These are phyloP conservation scores for Trichosporon asahii DNA, from an alignment of 1,284 basidiomycete genomes.

Conservation along the genomic window DNA sequence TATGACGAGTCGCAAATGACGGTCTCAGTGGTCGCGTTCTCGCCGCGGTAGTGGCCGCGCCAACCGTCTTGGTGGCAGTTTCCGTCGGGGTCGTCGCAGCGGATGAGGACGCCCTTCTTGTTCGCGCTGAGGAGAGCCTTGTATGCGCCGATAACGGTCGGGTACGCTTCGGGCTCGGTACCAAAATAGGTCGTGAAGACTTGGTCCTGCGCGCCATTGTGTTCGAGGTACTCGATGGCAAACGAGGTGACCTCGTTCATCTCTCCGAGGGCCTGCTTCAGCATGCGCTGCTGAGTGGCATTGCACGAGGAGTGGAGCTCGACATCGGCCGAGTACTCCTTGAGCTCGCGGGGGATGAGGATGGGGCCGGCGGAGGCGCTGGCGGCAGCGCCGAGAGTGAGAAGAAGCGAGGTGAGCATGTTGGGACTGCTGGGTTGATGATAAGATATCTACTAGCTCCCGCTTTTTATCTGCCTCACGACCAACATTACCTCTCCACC, in stretches of 20 bases:
- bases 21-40: constrained; percentile 53
- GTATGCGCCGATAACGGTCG: constrained; percentile 44
- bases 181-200: constrained; percentile 52
- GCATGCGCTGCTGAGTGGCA: constrained; percentile 46
- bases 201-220: constrained; percentile 44
- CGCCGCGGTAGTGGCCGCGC: constrained; percentile 53
- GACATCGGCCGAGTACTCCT: constrained; percentile 35
- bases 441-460: not conserved
- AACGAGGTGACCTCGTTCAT: constrained; percentile 39
- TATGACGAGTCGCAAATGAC: constrained; percentile 48
- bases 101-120: constrained; percentile 45
- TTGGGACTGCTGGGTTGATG: not conserved
- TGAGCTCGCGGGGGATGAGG: constrained; percentile 27
- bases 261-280: constrained; percentile 45
- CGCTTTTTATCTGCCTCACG: not conserved
- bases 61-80: constrained; percentile 45
- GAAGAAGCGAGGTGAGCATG: constrained; percentile 23
- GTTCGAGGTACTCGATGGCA: constrained; percentile 42
- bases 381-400: not conserved
- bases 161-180: constrained; percentile 30
- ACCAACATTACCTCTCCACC: not conserved
- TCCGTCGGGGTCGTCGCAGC: constrained; percentile 53
- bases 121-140: constrained; percentile 40
- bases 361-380: constrained; percentile 8
- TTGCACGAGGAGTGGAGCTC: constrained; percentile 52